Evolutionary conservation across 2,329 filamentous ascomycete genomes (phyloP), one percentile per base, ranked within the genome.

Genomic region (Verticillium dahliae): DNA sequence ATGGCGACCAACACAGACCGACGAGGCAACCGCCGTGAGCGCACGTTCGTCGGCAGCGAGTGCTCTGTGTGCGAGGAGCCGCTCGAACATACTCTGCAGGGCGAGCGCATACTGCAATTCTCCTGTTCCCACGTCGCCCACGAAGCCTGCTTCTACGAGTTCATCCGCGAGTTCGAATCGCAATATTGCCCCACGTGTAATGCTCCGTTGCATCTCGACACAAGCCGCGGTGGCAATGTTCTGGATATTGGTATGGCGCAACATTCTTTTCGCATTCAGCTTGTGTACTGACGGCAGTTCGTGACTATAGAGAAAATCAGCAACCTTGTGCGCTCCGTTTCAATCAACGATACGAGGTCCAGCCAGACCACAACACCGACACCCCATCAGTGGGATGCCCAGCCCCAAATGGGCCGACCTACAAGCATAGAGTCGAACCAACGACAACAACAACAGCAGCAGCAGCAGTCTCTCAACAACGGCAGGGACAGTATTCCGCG

Each of bases 141-240:
- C 73, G 95, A 98, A 75, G 95, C 94, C 39, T 99, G 95, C 77
- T 98, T 99, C 73, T 98, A 98, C 78, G 95, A 99, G 76, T 97
- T 96, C 73, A 96, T 99, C 69, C 90, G 91, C 70, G 94, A 97
- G 71, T 90, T 94, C 62, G 93, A 98, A 68, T 91, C 91, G 60
- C 92, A 98, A 70, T 93, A 92, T 71, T 99, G 95, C 76, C 95
- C 95, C 34, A 90, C 91, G 66, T 99, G 95, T 76, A 90, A 97
- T 79, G 90, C 93, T 66, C 92, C 95, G 22, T 79, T 99, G 59
- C 92, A 93, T 65, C 80, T 99, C 54, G 95, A 99, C 76, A 95
- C 92, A 6, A 97, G 91, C 73, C 86, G 95, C 65, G 92, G 92
- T 63, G 93, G 93, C 66, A 97, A 97, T 79, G 89, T 97, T 60